A percentile compares a stretch with the other conserved stretches of the same genome.
Conservation (phyloP, 306 rosid genomes). For the barrel medic (Medicago truncatula) region MtrunA17r5.0-ANR NC_053042.1:42336001-42336500, state of each 20-base stretch:
- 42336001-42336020: conserved; percentile 71
- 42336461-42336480: conserved; percentile 84
- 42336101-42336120: conserved; percentile 80
- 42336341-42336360: conserved; percentile 67
- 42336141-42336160: conserved; percentile 88
- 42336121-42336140: conserved; percentile 81
- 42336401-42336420: conserved; percentile 70
- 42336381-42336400: conserved; percentile 68
- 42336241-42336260: conserved; percentile 74
- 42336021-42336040: conserved; percentile 71
- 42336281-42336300: conserved; percentile 54
- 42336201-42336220: conserved; percentile 79
- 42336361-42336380: conserved; percentile 63
- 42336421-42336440: conserved; percentile 59
- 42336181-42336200: conserved; percentile 89
- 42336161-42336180: conserved; percentile 76
- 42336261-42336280: conserved; percentile 82
- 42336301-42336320: conserved; percentile 61
- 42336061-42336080: conserved; percentile 69
- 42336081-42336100: conserved; percentile 60
- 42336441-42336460: conserved; percentile 66
- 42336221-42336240: conserved; percentile 73
- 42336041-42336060: conserved; percentile 73
- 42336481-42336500: conserved; percentile 85
- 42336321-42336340: conserved; percentile 70